phyloP scores from a whole-genome alignment of 2,329 filamentous ascomycete genomes.

The Trichoderma arundinaceum region DNA sequence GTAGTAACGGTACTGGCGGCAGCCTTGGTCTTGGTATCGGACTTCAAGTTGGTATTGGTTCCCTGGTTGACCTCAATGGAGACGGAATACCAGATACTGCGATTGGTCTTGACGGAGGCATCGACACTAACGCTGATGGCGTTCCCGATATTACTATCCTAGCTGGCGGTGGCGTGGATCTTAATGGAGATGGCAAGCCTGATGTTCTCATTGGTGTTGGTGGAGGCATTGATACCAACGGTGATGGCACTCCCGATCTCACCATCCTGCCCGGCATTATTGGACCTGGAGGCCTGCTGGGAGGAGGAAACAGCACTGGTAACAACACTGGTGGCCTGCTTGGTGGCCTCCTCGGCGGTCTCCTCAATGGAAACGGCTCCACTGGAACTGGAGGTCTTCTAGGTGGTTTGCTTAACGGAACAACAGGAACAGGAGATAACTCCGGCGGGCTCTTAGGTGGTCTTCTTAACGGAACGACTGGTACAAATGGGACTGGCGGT shows the following conservation, averaged over 20 bases:
- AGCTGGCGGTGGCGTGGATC: neutral
- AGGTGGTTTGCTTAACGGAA: neutral
- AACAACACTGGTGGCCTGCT: neutral
- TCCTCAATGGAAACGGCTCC: neutral
- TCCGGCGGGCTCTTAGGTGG: neutral
- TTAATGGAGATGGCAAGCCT: neutral
- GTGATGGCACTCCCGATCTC: neutral
- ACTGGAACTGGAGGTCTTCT: neutral
- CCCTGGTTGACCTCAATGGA: conserved; percentile 1
- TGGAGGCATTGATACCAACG: conserved; percentile 5
- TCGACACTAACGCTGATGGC: neutral
- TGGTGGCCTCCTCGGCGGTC: neutral
- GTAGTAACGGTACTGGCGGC: neutral
- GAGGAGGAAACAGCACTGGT: neutral
- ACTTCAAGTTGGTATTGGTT: conserved; percentile 1
- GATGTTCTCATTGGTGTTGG: neutral
- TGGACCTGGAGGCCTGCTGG: neutral
- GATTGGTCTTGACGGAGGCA: neutral
- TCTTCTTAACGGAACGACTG: neutral
- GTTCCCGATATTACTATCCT: neutral
- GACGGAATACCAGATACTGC: conserved; percentile 3
- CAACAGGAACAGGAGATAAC: neutral
- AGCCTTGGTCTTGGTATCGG: neutral
- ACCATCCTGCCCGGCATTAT: neutral
- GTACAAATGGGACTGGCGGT: neutral